Conservation (phyloP, 2,329 filamentous ascomycete species). For the Phialophora expanda region DNA sequence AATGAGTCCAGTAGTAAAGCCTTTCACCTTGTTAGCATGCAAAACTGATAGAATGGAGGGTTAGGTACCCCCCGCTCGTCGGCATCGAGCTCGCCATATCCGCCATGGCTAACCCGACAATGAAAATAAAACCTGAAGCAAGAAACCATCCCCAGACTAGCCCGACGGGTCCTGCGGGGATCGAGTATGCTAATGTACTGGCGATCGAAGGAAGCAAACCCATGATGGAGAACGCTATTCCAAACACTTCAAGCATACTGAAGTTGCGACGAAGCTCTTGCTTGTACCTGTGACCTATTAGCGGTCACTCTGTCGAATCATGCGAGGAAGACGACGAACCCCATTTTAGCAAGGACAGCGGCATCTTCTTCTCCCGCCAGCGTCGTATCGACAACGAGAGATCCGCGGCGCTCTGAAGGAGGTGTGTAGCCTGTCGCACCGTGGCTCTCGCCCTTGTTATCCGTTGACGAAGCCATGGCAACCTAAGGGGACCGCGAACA, state of each 20-base stretch:
- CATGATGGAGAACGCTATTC: constrained; percentile 66
- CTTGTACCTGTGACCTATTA: constrained; percentile 52
- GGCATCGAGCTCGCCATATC: constrained; percentile 59
- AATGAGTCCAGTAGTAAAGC: constrained; percentile 67
- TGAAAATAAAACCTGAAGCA: constrained; percentile 63
- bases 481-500: not conserved
- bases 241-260: constrained; percentile 67
- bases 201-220: constrained; percentile 66
- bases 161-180: constrained; percentile 64
- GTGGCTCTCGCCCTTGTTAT: constrained; percentile 2
- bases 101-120: constrained; percentile 65
- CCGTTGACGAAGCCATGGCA: constrained; percentile 3
- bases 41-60: not conserved
- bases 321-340: constrained; percentile 13
- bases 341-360: constrained; percentile 46
- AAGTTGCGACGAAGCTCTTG: constrained; percentile 68
- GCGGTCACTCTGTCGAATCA: not conserved
- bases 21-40: constrained; percentile 12
- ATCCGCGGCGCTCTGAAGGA: constrained; percentile 27
- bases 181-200: constrained; percentile 62
- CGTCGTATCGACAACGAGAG: constrained; percentile 28
- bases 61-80: constrained; percentile 55
- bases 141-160: constrained; percentile 68
- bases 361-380: constrained; percentile 47
- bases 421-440: constrained; percentile 2